phyloP scores from a whole-genome alignment of 192 early-diverging fungal species.

The Backusella morwellensis region DNA sequence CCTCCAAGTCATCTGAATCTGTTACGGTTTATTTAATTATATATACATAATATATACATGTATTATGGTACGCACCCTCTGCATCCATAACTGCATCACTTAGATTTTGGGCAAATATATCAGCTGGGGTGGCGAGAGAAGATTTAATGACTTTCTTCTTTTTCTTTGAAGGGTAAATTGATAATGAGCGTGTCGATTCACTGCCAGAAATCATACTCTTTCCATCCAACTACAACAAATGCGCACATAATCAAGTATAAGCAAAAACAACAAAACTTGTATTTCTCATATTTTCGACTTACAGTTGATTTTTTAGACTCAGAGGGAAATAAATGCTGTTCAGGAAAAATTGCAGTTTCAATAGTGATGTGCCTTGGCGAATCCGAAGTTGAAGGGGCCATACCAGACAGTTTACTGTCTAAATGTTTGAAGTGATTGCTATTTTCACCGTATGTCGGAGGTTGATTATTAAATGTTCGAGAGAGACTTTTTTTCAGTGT shows the following conservation, averaged over 20 bases:
- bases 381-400: neutral
- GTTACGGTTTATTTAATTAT: conserved; percentile 3
- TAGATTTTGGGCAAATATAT: conserved; percentile 38
- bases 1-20: conserved; percentile 39
- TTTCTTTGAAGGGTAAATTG: conserved; percentile 6
- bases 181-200: conserved; percentile 27
- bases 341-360: conserved; percentile 21
- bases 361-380: conserved; percentile 25
- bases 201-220: conserved; percentile 22
- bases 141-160: conserved; percentile 21
- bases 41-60: neutral
- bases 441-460: neutral
- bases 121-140: conserved; percentile 26
- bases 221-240: conserved; percentile 13
- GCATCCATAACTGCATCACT: conserved; percentile 38
- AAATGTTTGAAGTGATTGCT: conserved; percentile 2
- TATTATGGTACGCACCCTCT: conserved; percentile 17
- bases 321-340: conserved; percentile 15
- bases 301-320: neutral
- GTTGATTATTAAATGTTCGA: neutral
- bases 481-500: conserved; percentile 1
- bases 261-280: neutral
- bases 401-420: neutral
- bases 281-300: neutral
- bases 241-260: neutral